Evolutionary conservation across 2,329 filamentous ascomycete species (phyloP).

Genomic region (Fonsecaea monophora): DNA sequence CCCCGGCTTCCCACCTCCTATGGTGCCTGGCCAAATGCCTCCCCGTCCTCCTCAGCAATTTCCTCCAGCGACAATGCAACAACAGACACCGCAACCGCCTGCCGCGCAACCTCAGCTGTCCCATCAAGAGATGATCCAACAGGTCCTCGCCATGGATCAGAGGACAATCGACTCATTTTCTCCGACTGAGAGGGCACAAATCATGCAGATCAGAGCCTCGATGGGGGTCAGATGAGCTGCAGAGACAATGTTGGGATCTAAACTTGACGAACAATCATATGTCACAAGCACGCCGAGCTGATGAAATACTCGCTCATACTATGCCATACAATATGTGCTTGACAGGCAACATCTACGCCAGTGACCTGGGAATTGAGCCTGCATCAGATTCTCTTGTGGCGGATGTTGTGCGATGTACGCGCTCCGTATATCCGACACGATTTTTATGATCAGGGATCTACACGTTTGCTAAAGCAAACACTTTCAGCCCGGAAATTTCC

Average conservation of each 20-base stretch:
- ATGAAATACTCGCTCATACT: neutral
- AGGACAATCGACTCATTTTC: conserved; percentile 80
- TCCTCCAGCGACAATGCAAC: conserved; percentile 42
- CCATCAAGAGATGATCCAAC: conserved; percentile 76
- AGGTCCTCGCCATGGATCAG: conserved; percentile 80
- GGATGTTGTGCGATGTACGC: neutral
- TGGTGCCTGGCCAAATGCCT: conserved; percentile 40
- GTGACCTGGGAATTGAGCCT: neutral
- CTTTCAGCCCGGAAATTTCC: neutral
- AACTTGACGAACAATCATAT: neutral
- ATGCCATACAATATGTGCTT: neutral
- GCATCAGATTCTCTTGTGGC: neutral
- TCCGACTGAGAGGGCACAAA: conserved; percentile 76
- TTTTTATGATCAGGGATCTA: neutral
- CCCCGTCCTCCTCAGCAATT: conserved; percentile 42
- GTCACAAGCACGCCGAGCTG: neutral
- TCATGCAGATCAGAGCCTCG: conserved; percentile 75
- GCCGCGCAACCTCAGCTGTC: conserved; percentile 53
- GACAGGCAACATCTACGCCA: neutral
- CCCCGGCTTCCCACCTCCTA: conserved; percentile 34
- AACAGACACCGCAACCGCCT: conserved; percentile 48
- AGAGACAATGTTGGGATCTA: neutral
- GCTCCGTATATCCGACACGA: neutral
- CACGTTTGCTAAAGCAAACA: neutral
- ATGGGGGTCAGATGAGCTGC: conserved; percentile 49